These are phyloP conservation scores for Boletus sp. DNA, from an alignment of 768 basidiomycete genomes.

Conservation along the genomic window DNA sequence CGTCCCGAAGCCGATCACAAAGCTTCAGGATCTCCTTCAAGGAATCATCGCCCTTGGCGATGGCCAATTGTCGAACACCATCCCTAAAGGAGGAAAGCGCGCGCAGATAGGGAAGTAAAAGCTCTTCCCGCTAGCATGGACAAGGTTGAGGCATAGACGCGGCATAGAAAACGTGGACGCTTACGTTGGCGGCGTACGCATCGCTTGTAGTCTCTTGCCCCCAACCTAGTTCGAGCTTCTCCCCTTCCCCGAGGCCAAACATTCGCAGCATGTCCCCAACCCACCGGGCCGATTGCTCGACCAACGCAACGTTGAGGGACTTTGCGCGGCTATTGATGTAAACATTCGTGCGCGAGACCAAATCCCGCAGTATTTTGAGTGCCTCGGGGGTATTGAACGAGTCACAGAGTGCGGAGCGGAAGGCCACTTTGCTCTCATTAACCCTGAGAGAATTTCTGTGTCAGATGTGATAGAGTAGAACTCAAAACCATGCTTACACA, in stretches of 20 bases:
- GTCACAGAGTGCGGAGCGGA: conserved; percentile 88
- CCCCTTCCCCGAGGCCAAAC: conserved; percentile 76
- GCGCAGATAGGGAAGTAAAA: conserved; percentile 86
- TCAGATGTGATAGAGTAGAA: conserved; percentile 10
- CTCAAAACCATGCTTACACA: conserved; percentile 42
- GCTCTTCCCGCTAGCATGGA: conserved; percentile 65
- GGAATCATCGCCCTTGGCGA: conserved; percentile 60
- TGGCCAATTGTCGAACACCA: conserved; percentile 78
- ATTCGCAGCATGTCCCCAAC: conserved; percentile 68
- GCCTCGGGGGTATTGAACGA: conserved; percentile 95
- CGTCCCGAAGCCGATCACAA: conserved; percentile 86
- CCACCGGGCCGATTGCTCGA: conserved; percentile 68
- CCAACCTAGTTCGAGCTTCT: conserved; percentile 77
- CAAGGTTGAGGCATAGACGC: background rate
- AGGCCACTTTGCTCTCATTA: conserved; percentile 66
- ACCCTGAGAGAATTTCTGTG: conserved; percentile 46
- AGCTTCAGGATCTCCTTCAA: conserved; percentile 79
- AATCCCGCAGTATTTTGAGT: conserved; percentile 67
- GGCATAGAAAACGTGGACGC: conserved; percentile 29
- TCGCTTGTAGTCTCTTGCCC: conserved; percentile 55
- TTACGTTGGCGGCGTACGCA: conserved; percentile 37
- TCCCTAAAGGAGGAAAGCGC: conserved; percentile 89
- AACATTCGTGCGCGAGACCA: conserved; percentile 82
- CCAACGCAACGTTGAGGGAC: conserved; percentile 55
- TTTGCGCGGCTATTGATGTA: conserved; percentile 74